A percentile compares a stretch with the other conserved stretches of the same genome.
phyloP scores from a whole-genome alignment of 2,329 filamentous ascomycete genomes.

The Fusarium duplospermum region DNA sequence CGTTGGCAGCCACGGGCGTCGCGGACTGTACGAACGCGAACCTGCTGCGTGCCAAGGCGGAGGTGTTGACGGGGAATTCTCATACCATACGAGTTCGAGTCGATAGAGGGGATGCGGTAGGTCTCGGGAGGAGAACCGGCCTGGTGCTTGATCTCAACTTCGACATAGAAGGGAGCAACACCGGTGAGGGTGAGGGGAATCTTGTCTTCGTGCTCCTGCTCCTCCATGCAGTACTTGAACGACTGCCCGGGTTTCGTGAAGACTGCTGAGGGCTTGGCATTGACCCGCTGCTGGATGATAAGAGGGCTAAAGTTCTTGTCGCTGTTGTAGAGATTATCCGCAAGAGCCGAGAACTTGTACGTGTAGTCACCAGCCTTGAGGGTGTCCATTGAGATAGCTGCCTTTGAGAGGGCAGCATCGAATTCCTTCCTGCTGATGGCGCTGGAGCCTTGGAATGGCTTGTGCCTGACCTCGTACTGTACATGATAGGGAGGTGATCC shows the following conservation, averaged over 20 bases:
- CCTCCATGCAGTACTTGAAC: constrained; percentile 94
- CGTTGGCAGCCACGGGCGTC: constrained; percentile 89
- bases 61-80: constrained; percentile 87
- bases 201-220: constrained; percentile 82
- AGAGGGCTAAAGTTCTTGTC: constrained; percentile 75
- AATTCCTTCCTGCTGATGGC: constrained; percentile 77
- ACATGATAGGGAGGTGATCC: constrained; percentile 84
- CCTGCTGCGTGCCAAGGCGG: constrained; percentile 87
- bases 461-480: constrained; percentile 83
- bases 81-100: constrained; percentile 79
- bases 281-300: constrained; percentile 82
- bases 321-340: constrained; percentile 87
- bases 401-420: constrained; percentile 79
- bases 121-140: constrained; percentile 82
- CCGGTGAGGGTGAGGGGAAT: constrained; percentile 90
- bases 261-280: constrained; percentile 82
- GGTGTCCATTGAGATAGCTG: constrained; percentile 88
- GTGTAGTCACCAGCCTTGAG: constrained; percentile 83
- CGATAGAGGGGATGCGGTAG: constrained; percentile 84
- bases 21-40: constrained; percentile 89
- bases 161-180: constrained; percentile 86
- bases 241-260: constrained; percentile 91
- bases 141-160: constrained; percentile 94
- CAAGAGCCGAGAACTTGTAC: constrained; percentile 86
- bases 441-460: constrained; percentile 72